Evolutionary conservation across 345 rosid genomes (phyloP).

Genomic region (Hibiscus tridactylites): DNA sequence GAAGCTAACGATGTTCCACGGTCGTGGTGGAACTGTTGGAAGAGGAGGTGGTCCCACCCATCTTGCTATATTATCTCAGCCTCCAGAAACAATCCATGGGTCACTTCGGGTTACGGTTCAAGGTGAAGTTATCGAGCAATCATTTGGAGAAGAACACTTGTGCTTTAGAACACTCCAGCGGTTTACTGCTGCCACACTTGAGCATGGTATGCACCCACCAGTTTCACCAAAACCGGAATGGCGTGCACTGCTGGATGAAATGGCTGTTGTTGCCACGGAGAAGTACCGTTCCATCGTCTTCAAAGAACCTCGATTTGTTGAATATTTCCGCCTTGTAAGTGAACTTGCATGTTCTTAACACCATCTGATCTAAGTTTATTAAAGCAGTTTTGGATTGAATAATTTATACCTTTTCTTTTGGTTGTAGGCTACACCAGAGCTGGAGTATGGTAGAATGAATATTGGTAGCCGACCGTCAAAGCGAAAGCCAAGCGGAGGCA

Average conservation of each 20-base stretch:
- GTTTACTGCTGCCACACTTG: constrained; percentile 94
- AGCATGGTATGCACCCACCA: constrained; percentile 97
- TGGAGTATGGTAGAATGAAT: constrained; percentile 97
- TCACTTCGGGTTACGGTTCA: constrained; percentile 93
- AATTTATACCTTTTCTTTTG: constrained; percentile 2
- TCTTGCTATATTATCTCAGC: neutral
- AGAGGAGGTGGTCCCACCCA: neutral
- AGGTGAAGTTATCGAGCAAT: constrained; percentile 95
- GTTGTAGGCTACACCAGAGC: constrained; percentile 91
- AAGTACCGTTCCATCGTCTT: constrained; percentile 86
- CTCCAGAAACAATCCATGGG: constrained; percentile 34
- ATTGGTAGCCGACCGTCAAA: constrained; percentile 97
- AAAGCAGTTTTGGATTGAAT: neutral
- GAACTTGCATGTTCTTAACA: neutral
- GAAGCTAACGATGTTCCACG: neutral
- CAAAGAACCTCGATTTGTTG: constrained; percentile 86
- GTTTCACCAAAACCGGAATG: constrained; percentile 92
- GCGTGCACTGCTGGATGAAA: constrained; percentile 81
- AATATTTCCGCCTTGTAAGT: constrained; percentile 94
- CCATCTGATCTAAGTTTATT: neutral
- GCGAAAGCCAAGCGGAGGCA: constrained; percentile 92
- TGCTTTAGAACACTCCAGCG: constrained; percentile 95
- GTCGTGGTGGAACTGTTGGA: neutral
- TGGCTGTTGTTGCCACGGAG: constrained; percentile 87
- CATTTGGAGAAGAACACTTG: constrained; percentile 90